A percentile compares a stretch with the other conserved stretches of the same genome.
Conservation (phyloP, 495 filamentous ascomycete species). For the Endocarpon pusillum region DNA sequence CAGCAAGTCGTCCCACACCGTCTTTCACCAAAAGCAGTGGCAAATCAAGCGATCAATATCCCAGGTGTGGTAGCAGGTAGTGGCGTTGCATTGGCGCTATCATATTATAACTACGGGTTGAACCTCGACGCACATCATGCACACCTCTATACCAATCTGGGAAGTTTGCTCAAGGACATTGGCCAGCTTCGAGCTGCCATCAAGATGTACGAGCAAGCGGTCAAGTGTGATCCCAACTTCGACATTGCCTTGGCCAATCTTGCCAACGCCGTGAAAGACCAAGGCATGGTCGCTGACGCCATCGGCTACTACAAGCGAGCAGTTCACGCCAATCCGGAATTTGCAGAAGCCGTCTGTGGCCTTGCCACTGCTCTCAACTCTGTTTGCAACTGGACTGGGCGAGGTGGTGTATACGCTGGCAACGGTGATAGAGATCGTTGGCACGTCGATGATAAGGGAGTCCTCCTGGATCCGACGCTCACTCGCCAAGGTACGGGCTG, state of each 20-base stretch:
- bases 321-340: constrained; percentile 80
- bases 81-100: constrained; percentile 73
- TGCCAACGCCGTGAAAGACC: constrained; percentile 96
- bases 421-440: constrained; percentile 67
- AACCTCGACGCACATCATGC: constrained; percentile 78
- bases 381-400: constrained; percentile 86
- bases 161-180: constrained; percentile 91
- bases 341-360: constrained; percentile 93
- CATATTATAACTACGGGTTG: constrained; percentile 86
- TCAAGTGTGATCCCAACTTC: constrained; percentile 77
- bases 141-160: constrained; percentile 95
- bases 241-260: constrained; percentile 96
- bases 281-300: constrained; percentile 79
- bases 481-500: constrained; percentile 52
- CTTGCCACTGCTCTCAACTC: constrained; percentile 93
- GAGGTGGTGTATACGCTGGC: constrained; percentile 65
- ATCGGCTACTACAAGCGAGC: constrained; percentile 85
- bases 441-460: constrained; percentile 81
- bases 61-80: constrained; percentile 74
- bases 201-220: constrained; percentile 92
- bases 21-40: constrained; percentile 16
- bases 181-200: constrained; percentile 84
- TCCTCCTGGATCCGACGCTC: constrained; percentile 57
- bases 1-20: constrained; percentile 61
- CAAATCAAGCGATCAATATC: constrained; percentile 34